These are phyloP conservation scores for Oryza officinalis DNA, from an alignment of 176 grass and related monocot genomes.

Conservation along the genomic window DNA sequence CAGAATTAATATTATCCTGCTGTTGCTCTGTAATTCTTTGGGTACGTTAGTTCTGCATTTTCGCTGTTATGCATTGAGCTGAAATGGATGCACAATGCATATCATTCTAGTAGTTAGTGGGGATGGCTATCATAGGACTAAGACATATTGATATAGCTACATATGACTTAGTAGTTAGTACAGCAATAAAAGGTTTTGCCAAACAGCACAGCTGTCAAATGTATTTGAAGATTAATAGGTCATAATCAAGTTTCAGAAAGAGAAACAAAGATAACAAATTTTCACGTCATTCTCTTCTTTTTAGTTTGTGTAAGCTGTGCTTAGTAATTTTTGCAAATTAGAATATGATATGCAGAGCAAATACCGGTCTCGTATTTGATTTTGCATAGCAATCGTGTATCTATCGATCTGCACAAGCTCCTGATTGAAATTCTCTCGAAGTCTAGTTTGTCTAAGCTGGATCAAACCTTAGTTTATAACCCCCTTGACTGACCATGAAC, in stretches of 20 bases:
- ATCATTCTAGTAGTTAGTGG: background rate
- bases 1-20: slow-evolving; percentile 27
- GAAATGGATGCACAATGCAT: background rate
- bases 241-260: background rate
- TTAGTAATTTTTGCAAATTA: background rate
- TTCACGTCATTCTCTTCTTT: background rate
- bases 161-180: background rate
- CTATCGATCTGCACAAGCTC: background rate
- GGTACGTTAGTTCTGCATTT: slow-evolving; percentile 8
- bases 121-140: background rate
- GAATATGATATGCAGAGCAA: background rate
- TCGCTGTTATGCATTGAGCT: background rate
- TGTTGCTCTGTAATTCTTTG: background rate
- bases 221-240: background rate
- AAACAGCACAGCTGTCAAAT: background rate
- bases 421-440: background rate
- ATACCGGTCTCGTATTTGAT: background rate
- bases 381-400: background rate
- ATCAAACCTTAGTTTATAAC: background rate
- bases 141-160: background rate
- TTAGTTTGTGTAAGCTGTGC: background rate
- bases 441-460: background rate
- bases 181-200: background rate
- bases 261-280: background rate
- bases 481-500: background rate